A percentile compares a stretch with the other conserved stretches of the same genome.
These are phyloP conservation scores for Herpetospermum pedunculosum DNA, from an alignment of 306 rosid species.

Conservation along the genomic window DNA sequence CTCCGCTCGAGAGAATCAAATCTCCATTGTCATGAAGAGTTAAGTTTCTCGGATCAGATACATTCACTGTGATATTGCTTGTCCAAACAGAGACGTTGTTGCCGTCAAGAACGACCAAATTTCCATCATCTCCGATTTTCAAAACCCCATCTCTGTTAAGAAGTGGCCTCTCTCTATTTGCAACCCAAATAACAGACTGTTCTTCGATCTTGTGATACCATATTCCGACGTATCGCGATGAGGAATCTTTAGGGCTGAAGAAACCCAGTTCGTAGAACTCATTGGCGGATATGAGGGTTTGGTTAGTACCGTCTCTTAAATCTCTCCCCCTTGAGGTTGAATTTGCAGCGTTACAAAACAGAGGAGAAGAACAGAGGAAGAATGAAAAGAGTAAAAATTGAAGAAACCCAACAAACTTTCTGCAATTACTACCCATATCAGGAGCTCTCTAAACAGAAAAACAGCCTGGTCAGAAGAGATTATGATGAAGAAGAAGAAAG, in stretches of 20 bases:
- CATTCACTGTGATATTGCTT: constrained; percentile 14
- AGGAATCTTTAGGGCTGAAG: constrained; percentile 30
- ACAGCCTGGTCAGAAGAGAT: background rate
- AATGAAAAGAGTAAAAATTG: constrained; percentile 5
- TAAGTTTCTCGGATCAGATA: constrained; percentile 12
- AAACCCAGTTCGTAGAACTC: constrained; percentile 48
- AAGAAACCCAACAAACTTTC: constrained; percentile 1
- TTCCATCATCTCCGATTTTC: constrained; percentile 30
- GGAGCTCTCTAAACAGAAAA: background rate
- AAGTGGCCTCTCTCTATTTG: constrained; percentile 51
- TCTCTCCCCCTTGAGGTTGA: constrained; percentile 18
- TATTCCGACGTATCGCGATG: constrained; percentile 52
- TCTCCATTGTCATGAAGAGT: constrained; percentile 30
- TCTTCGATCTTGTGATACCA: constrained; percentile 38
- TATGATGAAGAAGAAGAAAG: background rate
- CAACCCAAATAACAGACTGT: constrained; percentile 39
- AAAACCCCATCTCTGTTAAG: constrained; percentile 28
- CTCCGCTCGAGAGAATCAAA: constrained; percentile 24
- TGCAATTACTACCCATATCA: constrained; percentile 13
- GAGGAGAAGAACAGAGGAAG: constrained; percentile 7
- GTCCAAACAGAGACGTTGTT: constrained; percentile 28
- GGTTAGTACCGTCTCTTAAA: constrained; percentile 20
- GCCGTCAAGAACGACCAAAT: constrained; percentile 35
- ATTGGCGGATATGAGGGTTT: constrained; percentile 20
- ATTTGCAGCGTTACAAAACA: constrained; percentile 25